These are phyloP conservation scores for Pyrenochaeta sp. DNA, from an alignment of 2,329 filamentous ascomycete genomes.

Conservation along the genomic window DNA sequence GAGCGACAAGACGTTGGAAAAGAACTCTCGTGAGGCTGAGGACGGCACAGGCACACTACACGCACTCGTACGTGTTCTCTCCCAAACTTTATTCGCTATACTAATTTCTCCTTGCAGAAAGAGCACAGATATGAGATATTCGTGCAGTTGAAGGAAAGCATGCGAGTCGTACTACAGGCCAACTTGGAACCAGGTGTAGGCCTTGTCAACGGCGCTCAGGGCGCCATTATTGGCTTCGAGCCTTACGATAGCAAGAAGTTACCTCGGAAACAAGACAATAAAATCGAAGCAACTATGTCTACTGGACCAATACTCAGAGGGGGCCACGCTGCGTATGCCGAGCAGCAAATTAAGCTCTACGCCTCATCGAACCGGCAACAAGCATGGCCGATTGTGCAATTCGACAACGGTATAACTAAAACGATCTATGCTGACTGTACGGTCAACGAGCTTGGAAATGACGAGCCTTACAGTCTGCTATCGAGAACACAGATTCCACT, in stretches of 20 bases:
- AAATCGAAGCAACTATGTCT: conserved; percentile 1
- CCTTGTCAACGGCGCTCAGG: conserved; percentile 49
- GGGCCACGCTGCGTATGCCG: conserved; percentile 49
- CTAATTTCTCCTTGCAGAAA: conserved; percentile 11
- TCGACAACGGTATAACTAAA: conserved; percentile 57
- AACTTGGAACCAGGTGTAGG: conserved; percentile 54
- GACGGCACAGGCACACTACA: conserved; percentile 19
- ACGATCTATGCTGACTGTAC: conserved; percentile 63
- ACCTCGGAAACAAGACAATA: conserved; percentile 26
- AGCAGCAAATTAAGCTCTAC: conserved; percentile 52
- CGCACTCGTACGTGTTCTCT: conserved; percentile 21
- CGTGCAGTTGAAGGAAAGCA: conserved; percentile 59
- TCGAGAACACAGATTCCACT: conserved; percentile 70
- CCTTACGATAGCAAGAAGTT: conserved; percentile 37
- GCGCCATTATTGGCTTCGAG: conserved; percentile 49
- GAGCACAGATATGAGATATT: conserved; percentile 59
- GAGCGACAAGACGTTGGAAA: conserved; percentile 22
- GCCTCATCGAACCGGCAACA: conserved; percentile 44
- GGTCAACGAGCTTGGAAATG: conserved; percentile 57
- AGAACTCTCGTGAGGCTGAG: conserved; percentile 16
- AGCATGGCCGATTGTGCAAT: conserved; percentile 63
- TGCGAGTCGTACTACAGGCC: conserved; percentile 62
- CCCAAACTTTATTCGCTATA: too few relatives aligned
- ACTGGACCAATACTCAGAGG: conserved; percentile 39
- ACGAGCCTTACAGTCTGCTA: conserved; percentile 58